phyloP scores from a whole-genome alignment of 148 eudicot species.

The Persicaria tinctoria region DNA sequence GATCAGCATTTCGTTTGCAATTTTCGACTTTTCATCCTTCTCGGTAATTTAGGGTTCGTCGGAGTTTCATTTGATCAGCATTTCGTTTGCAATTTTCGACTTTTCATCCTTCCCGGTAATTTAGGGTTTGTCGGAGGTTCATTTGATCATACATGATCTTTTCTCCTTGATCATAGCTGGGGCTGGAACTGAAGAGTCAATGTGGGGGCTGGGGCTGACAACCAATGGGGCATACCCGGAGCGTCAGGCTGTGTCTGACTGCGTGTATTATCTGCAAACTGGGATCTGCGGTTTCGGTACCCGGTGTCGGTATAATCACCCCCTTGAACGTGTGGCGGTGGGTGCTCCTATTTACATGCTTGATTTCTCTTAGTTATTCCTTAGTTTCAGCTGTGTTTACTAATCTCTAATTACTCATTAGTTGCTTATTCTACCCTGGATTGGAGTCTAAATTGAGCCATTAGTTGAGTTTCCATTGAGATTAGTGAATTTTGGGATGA shows the following conservation, averaged over 20 bases:
- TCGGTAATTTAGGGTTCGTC: conserved; percentile 9
- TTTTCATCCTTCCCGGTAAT: neutral
- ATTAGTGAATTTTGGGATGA: neutral
- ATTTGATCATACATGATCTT: neutral
- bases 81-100: conserved; percentile 13
- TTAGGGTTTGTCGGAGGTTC: neutral
- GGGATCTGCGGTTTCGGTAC: conserved; percentile 65
- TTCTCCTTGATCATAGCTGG: conserved; percentile 3
- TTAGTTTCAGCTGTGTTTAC: neutral
- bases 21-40: neutral
- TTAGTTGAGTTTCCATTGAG: neutral
- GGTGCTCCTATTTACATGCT: conserved; percentile 2
- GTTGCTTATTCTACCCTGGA: neutral
- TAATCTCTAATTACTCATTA: neutral
- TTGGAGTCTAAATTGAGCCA: neutral
- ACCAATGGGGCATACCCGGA: conserved; percentile 65
- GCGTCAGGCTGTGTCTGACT: conserved; percentile 59
- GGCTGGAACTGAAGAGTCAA: conserved; percentile 48
- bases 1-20: conserved; percentile 15
- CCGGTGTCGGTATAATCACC: conserved; percentile 80
- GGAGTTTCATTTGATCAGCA: conserved; percentile 11
- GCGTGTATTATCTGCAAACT: conserved; percentile 67
- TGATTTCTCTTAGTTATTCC: neutral
- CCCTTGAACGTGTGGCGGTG: conserved; percentile 65
- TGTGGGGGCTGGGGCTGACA: conserved; percentile 47